Base-by-base conservation (phyloP, 306 rosid genomes). In the Fagus sylvatica region DNA sequence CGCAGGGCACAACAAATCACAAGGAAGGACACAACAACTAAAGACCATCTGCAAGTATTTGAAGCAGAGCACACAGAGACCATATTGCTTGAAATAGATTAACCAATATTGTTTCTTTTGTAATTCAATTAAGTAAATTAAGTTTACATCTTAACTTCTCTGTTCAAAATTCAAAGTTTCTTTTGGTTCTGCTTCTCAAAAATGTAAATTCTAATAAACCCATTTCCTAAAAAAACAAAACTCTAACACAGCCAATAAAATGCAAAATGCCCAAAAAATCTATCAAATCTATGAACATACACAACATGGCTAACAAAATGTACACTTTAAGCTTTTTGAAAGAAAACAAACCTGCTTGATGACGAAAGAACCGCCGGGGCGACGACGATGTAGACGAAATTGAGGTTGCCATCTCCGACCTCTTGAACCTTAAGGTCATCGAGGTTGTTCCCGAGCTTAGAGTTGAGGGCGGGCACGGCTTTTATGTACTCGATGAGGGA, bases 401-500 rank as follows among this genome's bases (percentile, higher is more conserved):
- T 95, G 37, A 95, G 93, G 84, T 95, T 92, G n/a, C 98, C 98
- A 78, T 91, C 98, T 39, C 98, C 98, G 68, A 95, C 96, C 85
- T 95, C 98, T 76, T 91, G 86, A 74, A 91, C 73, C 33, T 78
- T 15, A 53, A 95, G 39, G 72, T 78, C 78, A 56, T 91, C 88
- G 46, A 95, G 74, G 42, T 85, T 86, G 76, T 79, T 73, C 4
- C 37, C 91, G 33, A 92, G 89, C 76, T 80, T 85, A 34, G 94
- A 93, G 10, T 91, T 86, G 68, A 95, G 91, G 13, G 88, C 22
- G 13, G 98, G 97, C 5, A 87, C 89, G 57, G 89, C 64, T 85
- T 86, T 88, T 13, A 95, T 85, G 90, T 95, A 95, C 15, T 95
- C 93, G 13, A 88, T 78, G 32, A 95, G 85, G 3, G 85, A 48